Percentiles rank a stretch among this genome's conserved stretches.
Evolutionary conservation across 1,284 basidiomycete genomes (phyloP).

Genomic region (Rhodotorula sp.): DNA sequence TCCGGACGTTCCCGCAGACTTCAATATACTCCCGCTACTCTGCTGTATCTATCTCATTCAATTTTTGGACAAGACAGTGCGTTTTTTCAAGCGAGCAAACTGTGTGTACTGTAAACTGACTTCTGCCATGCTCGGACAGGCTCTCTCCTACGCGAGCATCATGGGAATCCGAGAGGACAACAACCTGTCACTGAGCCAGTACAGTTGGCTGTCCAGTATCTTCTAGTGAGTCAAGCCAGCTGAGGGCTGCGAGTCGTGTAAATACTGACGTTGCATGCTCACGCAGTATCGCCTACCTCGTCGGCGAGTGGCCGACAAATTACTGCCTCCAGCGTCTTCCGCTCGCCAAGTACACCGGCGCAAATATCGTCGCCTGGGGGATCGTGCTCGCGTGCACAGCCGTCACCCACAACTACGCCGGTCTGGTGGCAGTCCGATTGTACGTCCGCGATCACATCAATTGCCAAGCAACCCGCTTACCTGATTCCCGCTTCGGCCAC

Average conservation of each 20-base stretch:
- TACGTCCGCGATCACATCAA: background rate
- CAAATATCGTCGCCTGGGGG: constrained; percentile 24
- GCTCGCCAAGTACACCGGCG: constrained; percentile 41
- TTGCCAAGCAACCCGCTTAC: background rate
- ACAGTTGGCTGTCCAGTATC: constrained; percentile 45
- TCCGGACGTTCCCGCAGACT: constrained; percentile 15
- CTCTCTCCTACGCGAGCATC: constrained; percentile 33
- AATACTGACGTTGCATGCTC: background rate
- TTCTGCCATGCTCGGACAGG: background rate
- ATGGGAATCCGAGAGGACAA: constrained; percentile 44
- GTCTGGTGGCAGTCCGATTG: constrained; percentile 44
- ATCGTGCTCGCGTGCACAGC: constrained; percentile 43
- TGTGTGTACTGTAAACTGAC: no score
- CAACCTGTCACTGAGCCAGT: constrained; percentile 43
- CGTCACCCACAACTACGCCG: constrained; percentile 41
- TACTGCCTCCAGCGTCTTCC: constrained; percentile 43
- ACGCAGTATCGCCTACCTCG: constrained; percentile 43
- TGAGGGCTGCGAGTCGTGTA: background rate
- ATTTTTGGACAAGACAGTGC: constrained; percentile 45
- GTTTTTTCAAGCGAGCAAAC: background rate
- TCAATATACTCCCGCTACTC: constrained; percentile 45
- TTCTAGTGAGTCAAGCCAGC: constrained; percentile 28
- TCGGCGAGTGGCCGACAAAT: constrained; percentile 38
- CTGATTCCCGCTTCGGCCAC: background rate
- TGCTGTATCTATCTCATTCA: constrained; percentile 43